These are phyloP conservation scores for Globisporangium megalacanthum DNA, from an alignment of 352 stramenopile genomes.

Conservation along the genomic window DNA sequence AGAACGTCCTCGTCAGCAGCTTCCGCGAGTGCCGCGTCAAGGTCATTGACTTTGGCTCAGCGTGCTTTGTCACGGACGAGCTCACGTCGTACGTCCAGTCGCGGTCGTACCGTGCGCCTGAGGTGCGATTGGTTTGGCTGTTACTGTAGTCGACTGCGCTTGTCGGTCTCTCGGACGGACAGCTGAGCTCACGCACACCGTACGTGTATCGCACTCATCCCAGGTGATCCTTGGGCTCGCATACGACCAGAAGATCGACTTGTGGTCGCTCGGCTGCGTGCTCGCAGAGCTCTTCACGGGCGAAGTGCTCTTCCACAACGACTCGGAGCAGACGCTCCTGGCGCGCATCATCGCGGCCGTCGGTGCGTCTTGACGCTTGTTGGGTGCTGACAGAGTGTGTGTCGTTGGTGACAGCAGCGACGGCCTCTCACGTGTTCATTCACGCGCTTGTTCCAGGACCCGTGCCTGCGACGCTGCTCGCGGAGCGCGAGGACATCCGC, in stretches of 20 bases:
- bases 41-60: slow-evolving; percentile 99
- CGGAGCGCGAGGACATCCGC: slow-evolving; percentile 37
- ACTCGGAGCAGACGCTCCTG: slow-evolving; percentile 90
- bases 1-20: slow-evolving; percentile 93
- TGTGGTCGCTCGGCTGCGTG: slow-evolving; percentile 89
- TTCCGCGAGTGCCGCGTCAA: slow-evolving; percentile 90
- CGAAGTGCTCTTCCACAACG: slow-evolving; percentile 85
- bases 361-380: slow-evolving; percentile 43
- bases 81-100: slow-evolving; percentile 98
- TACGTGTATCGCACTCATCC: neutral
- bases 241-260: slow-evolving; percentile 84
- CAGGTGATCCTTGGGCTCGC: slow-evolving; percentile 94
- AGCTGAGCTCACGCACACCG: neutral
- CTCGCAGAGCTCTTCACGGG: slow-evolving; percentile 86
- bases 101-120: slow-evolving; percentile 95
- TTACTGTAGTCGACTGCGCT: too few relatives aligned
- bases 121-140: too few relatives aligned
- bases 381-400: too few relatives aligned
- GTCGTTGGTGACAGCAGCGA: neutral
- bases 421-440: too few relatives aligned
- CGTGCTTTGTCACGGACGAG: slow-evolving; percentile 93
- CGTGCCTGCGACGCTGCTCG: slow-evolving; percentile 57
- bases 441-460: slow-evolving; percentile 26
- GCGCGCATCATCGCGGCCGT: slow-evolving; percentile 85
- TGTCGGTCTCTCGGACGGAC: neutral